Conservation (phyloP, 345 rosid species). For the Cardamine occulta region DNA sequence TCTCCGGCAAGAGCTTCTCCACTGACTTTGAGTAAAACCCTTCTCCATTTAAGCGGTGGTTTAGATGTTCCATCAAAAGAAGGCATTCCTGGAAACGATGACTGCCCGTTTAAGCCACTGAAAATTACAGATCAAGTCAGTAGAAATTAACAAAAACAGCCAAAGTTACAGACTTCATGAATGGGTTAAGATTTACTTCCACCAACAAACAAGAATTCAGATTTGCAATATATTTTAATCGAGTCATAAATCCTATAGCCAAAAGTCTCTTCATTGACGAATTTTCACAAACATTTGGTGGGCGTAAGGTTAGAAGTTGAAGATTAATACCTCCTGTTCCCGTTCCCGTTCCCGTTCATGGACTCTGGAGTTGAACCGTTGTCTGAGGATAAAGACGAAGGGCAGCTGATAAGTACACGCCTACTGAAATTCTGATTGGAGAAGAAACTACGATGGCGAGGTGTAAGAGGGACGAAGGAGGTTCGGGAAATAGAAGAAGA, state of each 20-base stretch:
- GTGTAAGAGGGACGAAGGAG: constrained; percentile 42
- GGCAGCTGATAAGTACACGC: constrained; percentile 51
- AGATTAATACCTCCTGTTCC: constrained; percentile 47
- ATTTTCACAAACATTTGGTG: constrained; percentile 52
- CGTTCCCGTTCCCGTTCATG: constrained; percentile 32
- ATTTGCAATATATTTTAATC: not conserved
- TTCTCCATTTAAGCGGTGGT: constrained; percentile 75
- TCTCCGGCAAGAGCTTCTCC: constrained; percentile 99
- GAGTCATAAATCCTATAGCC: constrained; percentile 19
- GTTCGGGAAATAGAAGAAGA: constrained; percentile 39
- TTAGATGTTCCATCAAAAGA: constrained; percentile 56
- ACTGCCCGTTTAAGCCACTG: constrained; percentile 53
- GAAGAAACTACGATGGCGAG: constrained; percentile 37
- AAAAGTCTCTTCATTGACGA: constrained; percentile 40
- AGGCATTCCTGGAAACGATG: constrained; percentile 58
- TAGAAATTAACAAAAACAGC: not conserved
- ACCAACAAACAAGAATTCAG: not conserved
- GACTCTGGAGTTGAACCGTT: constrained; percentile 55
- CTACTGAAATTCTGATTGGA: constrained; percentile 39
- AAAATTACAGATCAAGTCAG: constrained; percentile 6
- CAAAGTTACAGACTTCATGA: not conserved
- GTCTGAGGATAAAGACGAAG: constrained; percentile 57
- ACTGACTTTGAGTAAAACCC: constrained; percentile 96
- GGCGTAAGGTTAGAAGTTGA: not conserved
- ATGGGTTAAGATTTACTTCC: not conserved